phyloP scores from a whole-genome alignment of 1,284 basidiomycete genomes.

The Irpex sp. region DNA sequence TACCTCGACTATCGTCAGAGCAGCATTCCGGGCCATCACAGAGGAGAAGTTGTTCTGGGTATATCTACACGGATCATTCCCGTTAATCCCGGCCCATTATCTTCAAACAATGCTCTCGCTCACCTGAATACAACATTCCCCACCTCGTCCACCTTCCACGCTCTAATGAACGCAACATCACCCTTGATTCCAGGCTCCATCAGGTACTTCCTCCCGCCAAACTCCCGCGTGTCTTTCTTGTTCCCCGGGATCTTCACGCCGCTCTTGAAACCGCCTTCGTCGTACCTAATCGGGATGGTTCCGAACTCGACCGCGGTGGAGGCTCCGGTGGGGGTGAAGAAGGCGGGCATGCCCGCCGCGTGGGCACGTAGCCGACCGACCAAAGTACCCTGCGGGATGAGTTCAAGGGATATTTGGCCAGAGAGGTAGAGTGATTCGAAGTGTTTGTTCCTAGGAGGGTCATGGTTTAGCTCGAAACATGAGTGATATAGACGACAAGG shows the following conservation, averaged over 20 bases:
- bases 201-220: conserved; percentile 81
- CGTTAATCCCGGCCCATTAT: neutral
- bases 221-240: conserved; percentile 75
- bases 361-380: conserved; percentile 89
- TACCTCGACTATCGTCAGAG: conserved; percentile 88
- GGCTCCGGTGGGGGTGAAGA: conserved; percentile 95
- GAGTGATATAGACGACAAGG: no score
- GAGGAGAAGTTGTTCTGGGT: conserved; percentile 86
- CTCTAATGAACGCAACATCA: conserved; percentile 86
- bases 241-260: conserved; percentile 68
- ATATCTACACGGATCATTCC: conserved; percentile 46
- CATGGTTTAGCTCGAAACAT: no score
- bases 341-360: conserved; percentile 92
- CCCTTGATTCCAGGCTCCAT: conserved; percentile 85
- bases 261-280: conserved; percentile 56
- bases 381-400: conserved; percentile 89
- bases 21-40: conserved; percentile 87
- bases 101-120: neutral
- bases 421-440: conserved; percentile 76
- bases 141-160: conserved; percentile 93
- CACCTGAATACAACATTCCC: conserved; percentile 84
- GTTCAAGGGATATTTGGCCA: conserved; percentile 80
- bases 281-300: conserved; percentile 71
- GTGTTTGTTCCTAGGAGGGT: conserved; percentile 57
- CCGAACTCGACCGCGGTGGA: conserved; percentile 81